Conservation (phyloP, 345 rosid genomes). For the Xanthoceras sorbifolium region DNA sequence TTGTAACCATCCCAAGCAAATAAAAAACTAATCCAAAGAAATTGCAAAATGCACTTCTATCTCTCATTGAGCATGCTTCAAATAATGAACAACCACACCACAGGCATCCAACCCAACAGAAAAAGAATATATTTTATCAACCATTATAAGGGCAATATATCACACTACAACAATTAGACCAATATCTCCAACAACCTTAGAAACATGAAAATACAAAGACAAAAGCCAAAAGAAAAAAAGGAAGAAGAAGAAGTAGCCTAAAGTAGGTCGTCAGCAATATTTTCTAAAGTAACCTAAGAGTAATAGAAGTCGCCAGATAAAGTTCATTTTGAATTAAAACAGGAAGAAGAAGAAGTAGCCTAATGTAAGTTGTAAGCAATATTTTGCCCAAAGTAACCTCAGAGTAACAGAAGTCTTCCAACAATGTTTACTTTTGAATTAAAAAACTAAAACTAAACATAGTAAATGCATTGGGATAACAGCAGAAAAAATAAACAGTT, state of each 20-base stretch:
- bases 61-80: background rate
- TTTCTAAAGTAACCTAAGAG: background rate
- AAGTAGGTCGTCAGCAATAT: background rate
- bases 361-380: background rate
- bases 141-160: background rate
- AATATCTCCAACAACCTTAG: background rate
- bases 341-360: background rate
- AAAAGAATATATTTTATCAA: background rate
- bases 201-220: background rate
- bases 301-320: too few species aligned
- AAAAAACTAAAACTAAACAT: background rate
- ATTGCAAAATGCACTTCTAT: background rate
- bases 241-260: background rate
- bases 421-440: constrained; percentile 11
- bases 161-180: background rate
- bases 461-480: background rate
- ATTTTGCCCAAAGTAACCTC: background rate
- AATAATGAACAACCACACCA: background rate
- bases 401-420: background rate
- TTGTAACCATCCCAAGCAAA: background rate
- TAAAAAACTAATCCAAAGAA: background rate
- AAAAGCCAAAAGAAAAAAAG: background rate
- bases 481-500: constrained; percentile 12
- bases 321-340: constrained; percentile 8
- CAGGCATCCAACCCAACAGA: background rate